Evolutionary conservation across 1,139 yeast species (phyloP).

Genomic region (Yamadazyma dendronema): DNA sequence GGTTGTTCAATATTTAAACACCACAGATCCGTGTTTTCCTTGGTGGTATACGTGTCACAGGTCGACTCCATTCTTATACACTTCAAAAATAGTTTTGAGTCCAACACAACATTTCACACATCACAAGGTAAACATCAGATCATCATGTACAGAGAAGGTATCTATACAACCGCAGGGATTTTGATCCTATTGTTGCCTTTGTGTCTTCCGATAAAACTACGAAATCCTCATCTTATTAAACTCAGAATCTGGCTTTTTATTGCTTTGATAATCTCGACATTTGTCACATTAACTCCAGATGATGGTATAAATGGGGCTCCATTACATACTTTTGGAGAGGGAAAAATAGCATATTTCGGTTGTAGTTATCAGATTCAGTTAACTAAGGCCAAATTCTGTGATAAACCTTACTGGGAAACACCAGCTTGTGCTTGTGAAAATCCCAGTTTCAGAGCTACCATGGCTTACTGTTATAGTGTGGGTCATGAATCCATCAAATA

Average conservation of each 20-base stretch:
- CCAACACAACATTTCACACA: too few relatives aligned
- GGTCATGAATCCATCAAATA: constrained; percentile 21
- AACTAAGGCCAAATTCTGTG: constrained; percentile 26
- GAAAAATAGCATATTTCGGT: constrained; percentile 30
- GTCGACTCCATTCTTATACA: too few relatives aligned
- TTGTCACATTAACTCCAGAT: constrained; percentile 31
- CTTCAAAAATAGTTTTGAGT: too few relatives aligned
- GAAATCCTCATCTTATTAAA: constrained; percentile 11
- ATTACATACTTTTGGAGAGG: constrained; percentile 26
- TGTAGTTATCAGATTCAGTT: constrained; percentile 28
- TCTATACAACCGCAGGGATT: constrained; percentile 19
- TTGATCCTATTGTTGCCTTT: constrained; percentile 20
- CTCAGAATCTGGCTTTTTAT: constrained; percentile 16
- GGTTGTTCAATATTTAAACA: too few relatives aligned
- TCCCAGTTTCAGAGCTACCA: constrained; percentile 38
- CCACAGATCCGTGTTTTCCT: too few relatives aligned
- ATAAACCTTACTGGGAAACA: constrained; percentile 8
- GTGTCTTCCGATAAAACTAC: constrained; percentile 17
- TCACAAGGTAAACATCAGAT: too few relatives aligned
- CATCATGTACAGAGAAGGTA: constrained; percentile 23
- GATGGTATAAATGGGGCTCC: constrained; percentile 37
- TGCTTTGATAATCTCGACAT: constrained; percentile 19
- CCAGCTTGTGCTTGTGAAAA: constrained; percentile 29
- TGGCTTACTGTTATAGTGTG: constrained; percentile 34
- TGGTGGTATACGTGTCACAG: too few relatives aligned